A percentile compares a stretch with the other conserved stretches of the same genome.
Conservation (phyloP, 257 asterid genomes). For the Striga asiatica region DNA sequence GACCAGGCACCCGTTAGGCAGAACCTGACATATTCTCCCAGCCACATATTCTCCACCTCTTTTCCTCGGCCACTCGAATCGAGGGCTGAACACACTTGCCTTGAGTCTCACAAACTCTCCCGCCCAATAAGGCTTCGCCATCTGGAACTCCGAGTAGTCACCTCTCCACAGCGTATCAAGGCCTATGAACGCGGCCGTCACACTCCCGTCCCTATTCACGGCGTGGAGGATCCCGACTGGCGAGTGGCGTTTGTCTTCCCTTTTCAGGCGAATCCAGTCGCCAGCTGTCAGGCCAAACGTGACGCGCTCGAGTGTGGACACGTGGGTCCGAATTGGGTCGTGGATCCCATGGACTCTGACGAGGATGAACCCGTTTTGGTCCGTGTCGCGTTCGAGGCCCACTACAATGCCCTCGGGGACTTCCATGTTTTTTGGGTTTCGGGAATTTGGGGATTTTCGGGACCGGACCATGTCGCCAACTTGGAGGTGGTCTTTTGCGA, state of each 20-base stretch:
- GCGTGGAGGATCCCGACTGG: slow-evolving; percentile 64
- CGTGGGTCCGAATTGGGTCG: slow-evolving; percentile 55
- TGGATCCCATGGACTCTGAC: slow-evolving; percentile 74
- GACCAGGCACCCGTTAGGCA: slow-evolving; percentile 73
- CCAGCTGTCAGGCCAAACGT: slow-evolving; percentile 70
- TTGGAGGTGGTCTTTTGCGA: slow-evolving; percentile 70
- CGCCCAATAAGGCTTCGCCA: slow-evolving; percentile 57
- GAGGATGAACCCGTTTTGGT: slow-evolving; percentile 52
- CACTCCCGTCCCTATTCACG: slow-evolving; percentile 50
- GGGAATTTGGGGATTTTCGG: slow-evolving; percentile 54
- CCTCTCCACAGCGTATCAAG: slow-evolving; percentile 72
- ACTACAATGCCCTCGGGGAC: slow-evolving; percentile 63
- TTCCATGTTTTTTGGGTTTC: slow-evolving; percentile 59
- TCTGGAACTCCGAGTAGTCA: slow-evolving; percentile 48
- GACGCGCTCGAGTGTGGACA: slow-evolving; percentile 59
- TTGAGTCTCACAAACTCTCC: slow-evolving; percentile 73
- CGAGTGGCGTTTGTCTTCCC: slow-evolving; percentile 52
- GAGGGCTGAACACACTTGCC: slow-evolving; percentile 39
- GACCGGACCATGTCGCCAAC: slow-evolving; percentile 72
- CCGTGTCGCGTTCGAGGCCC: slow-evolving; percentile 60
- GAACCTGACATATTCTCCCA: slow-evolving; percentile 48
- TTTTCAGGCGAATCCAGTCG: slow-evolving; percentile 70
- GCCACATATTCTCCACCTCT: slow-evolving; percentile 58
- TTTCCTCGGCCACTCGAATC: slow-evolving; percentile 73
- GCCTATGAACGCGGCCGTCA: slow-evolving; percentile 62